Evolutionary conservation across 2,329 filamentous ascomycete species (phyloP).

Genomic region (Aspergillus viridinutans): DNA sequence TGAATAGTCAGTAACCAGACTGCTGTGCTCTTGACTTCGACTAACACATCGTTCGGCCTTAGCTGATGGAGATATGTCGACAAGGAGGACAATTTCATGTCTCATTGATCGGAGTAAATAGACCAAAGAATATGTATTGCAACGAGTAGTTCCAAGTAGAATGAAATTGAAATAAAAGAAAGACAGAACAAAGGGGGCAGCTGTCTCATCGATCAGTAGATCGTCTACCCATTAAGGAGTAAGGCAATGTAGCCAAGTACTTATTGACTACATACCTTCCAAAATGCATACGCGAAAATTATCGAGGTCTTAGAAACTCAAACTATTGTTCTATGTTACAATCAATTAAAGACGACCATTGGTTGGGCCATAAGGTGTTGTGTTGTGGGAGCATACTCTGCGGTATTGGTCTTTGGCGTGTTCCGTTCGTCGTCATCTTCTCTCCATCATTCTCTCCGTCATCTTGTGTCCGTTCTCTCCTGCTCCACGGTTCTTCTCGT

Average conservation of each 20-base stretch:
- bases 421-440: conserved; percentile 13
- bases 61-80: neutral
- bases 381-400: conserved; percentile 4
- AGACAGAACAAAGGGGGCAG: neutral
- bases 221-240: neutral
- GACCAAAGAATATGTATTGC: neutral
- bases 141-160: neutral
- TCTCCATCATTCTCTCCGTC: conserved; percentile 4
- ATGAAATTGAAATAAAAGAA: neutral
- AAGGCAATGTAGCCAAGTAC: neutral
- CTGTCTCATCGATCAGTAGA: neutral
- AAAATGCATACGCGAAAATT: neutral
- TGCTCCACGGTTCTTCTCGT: neutral
- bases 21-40: neutral
- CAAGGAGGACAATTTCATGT: neutral
- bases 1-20: neutral
- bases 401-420: conserved; percentile 21
- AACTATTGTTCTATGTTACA: neutral
- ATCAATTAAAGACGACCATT: neutral
- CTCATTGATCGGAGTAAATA: neutral
- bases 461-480: conserved; percentile 5
- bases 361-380: neutral
- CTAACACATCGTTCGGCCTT: neutral
- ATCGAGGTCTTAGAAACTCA: neutral
- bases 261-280: neutral